Percentiles rank a stretch among this genome's conserved stretches.
phyloP scores from a whole-genome alignment of 1,139 yeast genomes.

The Pichia sp. region DNA sequence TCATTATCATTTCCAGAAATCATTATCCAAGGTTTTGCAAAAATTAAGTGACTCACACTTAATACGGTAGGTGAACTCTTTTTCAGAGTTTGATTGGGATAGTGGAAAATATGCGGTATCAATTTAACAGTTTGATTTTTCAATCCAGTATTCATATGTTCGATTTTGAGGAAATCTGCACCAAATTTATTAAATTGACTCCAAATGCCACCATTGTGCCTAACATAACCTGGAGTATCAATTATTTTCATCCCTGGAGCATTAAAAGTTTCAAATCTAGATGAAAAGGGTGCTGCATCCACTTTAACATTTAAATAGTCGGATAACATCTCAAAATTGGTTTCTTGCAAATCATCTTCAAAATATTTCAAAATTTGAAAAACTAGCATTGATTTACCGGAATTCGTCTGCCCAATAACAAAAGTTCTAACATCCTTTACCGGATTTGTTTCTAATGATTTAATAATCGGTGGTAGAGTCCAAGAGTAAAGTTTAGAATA shows the following conservation, averaged over 20 bases:
- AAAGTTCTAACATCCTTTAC: conserved; percentile 4
- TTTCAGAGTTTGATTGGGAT: not conserved
- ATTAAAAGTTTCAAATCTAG: conserved; percentile 7
- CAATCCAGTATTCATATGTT: not conserved
- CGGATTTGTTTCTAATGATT: conserved; percentile 1
- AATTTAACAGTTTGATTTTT: not conserved
- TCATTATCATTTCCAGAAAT: not conserved
- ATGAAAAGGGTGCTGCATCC: conserved; percentile 5
- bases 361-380: not conserved
- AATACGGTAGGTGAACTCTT: not conserved
- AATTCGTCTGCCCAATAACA: conserved; percentile 17
- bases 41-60: conserved; percentile 3
- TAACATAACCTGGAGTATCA: conserved; percentile 17
- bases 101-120: not conserved
- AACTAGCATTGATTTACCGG: conserved; percentile 15
- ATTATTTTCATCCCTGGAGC: conserved; percentile 11
- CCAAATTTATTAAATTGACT: conserved; percentile 8
- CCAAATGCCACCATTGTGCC: conserved; percentile 11
- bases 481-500: conserved; percentile 3
- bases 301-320: not conserved
- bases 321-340: not conserved
- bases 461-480: conserved; percentile 1
- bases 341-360: not conserved
- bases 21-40: conserved; percentile 14
- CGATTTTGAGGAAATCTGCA: conserved; percentile 2